Conservation (phyloP, 805 yeast species). For the Pichia nanzhaoensis region DNA sequence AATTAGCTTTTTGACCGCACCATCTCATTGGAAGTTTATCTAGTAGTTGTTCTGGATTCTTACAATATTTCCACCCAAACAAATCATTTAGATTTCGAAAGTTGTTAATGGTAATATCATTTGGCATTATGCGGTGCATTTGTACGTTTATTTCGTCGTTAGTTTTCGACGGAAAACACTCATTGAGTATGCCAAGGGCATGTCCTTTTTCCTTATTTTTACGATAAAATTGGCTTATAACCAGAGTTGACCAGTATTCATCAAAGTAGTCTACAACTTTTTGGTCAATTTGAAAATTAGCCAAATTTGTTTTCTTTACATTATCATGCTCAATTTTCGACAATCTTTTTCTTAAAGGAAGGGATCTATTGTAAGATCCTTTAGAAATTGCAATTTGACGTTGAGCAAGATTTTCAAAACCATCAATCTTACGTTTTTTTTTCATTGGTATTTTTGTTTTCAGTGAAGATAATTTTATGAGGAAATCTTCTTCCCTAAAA, state of each 20-base stretch:
- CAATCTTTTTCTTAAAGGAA: background rate
- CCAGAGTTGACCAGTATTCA: background rate
- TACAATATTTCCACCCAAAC: slow-evolving; percentile 8
- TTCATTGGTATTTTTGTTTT: background rate
- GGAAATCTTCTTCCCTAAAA: no score
- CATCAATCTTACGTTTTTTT: background rate
- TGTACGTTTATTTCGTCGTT: background rate
- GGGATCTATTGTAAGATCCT: background rate
- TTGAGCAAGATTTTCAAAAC: background rate
- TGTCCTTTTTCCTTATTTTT: background rate
- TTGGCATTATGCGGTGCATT: slow-evolving; percentile 2
- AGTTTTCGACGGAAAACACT: background rate
- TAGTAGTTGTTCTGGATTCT: slow-evolving; percentile 2
- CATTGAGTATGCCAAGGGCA: background rate
- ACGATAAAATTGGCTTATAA: background rate
- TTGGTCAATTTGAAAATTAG: no score
- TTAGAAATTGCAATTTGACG: background rate
- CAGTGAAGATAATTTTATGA: no score
- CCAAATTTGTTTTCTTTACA: no score
- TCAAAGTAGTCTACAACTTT: background rate
- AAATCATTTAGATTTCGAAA: background rate
- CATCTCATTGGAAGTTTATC: slow-evolving; percentile 9
- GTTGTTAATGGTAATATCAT: background rate
- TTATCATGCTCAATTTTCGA: background rate
- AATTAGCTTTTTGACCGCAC: slow-evolving; percentile 7